Percentiles rank a stretch among this genome's conserved stretches.
Conservation (phyloP, 1,284 basidiomycete species). For the Irpex sp. region DNA sequence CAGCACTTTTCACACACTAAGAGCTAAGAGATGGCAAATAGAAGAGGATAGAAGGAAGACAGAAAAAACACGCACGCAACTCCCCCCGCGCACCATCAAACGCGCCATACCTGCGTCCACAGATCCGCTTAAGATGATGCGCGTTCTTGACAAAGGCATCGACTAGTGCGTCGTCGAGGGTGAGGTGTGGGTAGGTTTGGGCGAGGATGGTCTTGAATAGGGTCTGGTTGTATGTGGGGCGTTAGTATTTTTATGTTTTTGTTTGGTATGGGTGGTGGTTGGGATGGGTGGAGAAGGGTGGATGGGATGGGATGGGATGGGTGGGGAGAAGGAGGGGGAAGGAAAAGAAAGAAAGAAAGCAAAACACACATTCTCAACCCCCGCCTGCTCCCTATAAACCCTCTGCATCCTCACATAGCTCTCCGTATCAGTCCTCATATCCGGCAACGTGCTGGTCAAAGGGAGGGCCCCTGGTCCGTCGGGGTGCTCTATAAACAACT, state of each 20-base stretch:
- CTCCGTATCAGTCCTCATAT: conserved; percentile 92
- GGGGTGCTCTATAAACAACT: conserved; percentile 47
- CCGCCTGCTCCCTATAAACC: conserved; percentile 71
- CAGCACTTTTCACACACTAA: too few relatives aligned
- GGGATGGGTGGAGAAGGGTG: not conserved
- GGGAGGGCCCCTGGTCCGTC: conserved; percentile 34
- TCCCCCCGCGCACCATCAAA: conserved; percentile 51
- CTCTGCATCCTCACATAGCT: conserved; percentile 81
- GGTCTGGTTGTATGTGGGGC: conserved; percentile 10
- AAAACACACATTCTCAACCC: conserved; percentile 55
- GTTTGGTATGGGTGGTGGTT: too few relatives aligned
- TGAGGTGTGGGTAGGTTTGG: conserved; percentile 20
- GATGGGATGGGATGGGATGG: too few relatives aligned
- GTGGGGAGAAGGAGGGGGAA: too few relatives aligned
- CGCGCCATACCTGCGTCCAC: conserved; percentile 65
- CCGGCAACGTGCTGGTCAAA: conserved; percentile 74
- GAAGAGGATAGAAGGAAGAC: not conserved
- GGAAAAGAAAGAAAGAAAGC: too few relatives aligned
- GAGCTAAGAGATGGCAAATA: too few relatives aligned
- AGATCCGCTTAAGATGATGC: conserved; percentile 76
- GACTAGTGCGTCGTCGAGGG: conserved; percentile 55
- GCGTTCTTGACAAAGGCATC: conserved; percentile 91
- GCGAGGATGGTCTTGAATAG: conserved; percentile 25
- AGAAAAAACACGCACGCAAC: conserved; percentile 47
- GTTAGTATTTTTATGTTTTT: not conserved